Base-by-base conservation (phyloP, 441 rosid species). In the Gossypium davidsonii region DNA sequence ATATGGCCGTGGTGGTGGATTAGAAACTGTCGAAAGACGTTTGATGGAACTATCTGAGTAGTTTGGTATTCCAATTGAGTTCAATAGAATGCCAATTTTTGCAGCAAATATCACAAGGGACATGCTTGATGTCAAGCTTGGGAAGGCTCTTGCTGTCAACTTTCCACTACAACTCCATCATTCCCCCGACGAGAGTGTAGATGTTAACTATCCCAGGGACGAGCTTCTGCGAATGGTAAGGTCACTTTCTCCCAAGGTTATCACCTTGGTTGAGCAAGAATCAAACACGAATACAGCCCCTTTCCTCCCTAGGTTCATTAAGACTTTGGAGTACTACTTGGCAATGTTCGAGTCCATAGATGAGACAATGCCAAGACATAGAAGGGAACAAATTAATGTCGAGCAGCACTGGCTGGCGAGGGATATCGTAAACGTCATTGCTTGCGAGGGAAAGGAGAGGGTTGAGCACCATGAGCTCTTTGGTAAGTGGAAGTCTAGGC, bases 291-390 rank as follows among this genome's bases (percentile, higher is more conserved):
- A 92, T 83, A 92, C 93, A 3, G 80, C 97, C 18, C 86, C 92
- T 7, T 91, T 91, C 80, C 73, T 93, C 73, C 84, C 89, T 1
- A 79, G 92, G 84, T 91, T 93, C 63, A 46, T 71, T 3, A 96
- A 91, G 81, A 79, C 93, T 56, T 79, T 92, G 4, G 88, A 86
- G 64, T 91, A 83, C 76, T 91, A 92, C 80, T 23, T 79, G 59
- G 95, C 95, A 20, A 86, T 89, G 84, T 91, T 92, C 0, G 98
- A 91, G 83, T 91, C 98, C 26, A 84, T 92, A n/a, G 96, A 91
- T 4, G 94, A 72, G 81, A 78, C 87, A 12, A 66, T 91, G 46
- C 83, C 89, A 1, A 83, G 95, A 76, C 88, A 84, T 68, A 72
- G 72, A 31, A 90, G 83, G 82, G 92, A 91, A 70, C 79, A 92